Evolutionary conservation across 495 filamentous ascomycete species (phyloP), one percentile per base, ranked within the genome.

Genomic region (Aspergillus bertholletiae): DNA sequence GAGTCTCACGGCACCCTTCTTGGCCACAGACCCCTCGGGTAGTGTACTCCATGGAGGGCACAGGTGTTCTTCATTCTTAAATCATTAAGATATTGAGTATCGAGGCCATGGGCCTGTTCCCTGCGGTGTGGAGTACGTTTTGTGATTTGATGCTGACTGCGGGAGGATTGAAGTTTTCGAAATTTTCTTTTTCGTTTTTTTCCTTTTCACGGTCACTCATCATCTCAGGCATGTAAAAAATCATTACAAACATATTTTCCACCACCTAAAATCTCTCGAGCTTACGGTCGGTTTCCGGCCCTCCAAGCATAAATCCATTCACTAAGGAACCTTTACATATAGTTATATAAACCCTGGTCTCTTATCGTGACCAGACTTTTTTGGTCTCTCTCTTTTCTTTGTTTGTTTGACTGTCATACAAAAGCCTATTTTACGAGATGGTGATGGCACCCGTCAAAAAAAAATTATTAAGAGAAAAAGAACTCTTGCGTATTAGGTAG

Each of bases 1-100:
- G 75, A 34, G 63, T 75, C 46, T 84, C 78, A 55, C 81, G 81
- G 67, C 86, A 89, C 59, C 81, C 82, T 46, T 85, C 84, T 62
- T 84, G 74, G 46, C 81, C 82, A 64, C 85, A 88, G 51, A 71
- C 67, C 53, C 80, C 80, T 63, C 79, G 78, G 53, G 76, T 79
- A 51, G 74, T 70, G 62, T 84, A 81, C 54, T 84, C 79, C 74
- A 84, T 79, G 49, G 52, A 63, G 67, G 61, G 54, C 65, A 61
- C 56, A 51, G 26, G 26, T 28, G 54, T 51, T 63, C 64, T 56
- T 71, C 74, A 75, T 77, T 62, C 60, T 72, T 50, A 45, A 34
- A 18, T 12, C 39, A 22, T 22, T 43, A 7, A 43, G 39, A 43
- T 1, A 18, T 20, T 40, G 39, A 7, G 39, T 43, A 43, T 21